Percentiles rank a stretch among this genome's conserved stretches.
phyloP scores from a whole-genome alignment of 108 stramenopile species.

The Stephanodiscus minutulus region DNA sequence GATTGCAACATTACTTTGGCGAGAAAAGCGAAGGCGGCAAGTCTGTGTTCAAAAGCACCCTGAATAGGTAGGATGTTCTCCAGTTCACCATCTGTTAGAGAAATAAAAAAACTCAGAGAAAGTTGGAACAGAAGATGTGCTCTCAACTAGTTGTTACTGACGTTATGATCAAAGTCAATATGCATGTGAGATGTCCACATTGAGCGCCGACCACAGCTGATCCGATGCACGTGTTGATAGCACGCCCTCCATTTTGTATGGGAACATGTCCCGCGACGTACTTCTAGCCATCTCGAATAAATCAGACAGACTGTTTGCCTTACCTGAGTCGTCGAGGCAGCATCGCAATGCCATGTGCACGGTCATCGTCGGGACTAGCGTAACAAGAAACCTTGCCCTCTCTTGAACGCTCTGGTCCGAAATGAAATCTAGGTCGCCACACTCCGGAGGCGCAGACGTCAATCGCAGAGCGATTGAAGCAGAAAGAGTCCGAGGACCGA shows the following conservation, averaged over 20 bases:
- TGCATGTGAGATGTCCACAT: slow-evolving; percentile 13
- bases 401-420: slow-evolving; percentile 40
- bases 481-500: slow-evolving; percentile 47
- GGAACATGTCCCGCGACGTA: slow-evolving; percentile 25
- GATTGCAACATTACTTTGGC: slow-evolving; percentile 38
- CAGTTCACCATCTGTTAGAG: too few species aligned
- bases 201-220: slow-evolving; percentile 9
- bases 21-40: slow-evolving; percentile 14
- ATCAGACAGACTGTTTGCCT: slow-evolving; percentile 19
- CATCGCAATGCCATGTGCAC: slow-evolving; percentile 43
- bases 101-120: too few species aligned
- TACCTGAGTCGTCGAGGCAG: background rate
- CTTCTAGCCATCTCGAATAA: slow-evolving; percentile 26
- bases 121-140: too few species aligned
- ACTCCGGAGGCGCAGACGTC: background rate
- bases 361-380: slow-evolving; percentile 50
- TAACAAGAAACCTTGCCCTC: slow-evolving; percentile 48
- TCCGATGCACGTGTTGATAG: background rate
- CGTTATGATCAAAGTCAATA: background rate
- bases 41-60: background rate
- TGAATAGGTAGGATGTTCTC: background rate
- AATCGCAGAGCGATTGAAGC: slow-evolving; percentile 45
- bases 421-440: slow-evolving; percentile 5
- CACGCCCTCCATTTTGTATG: slow-evolving; percentile 9
- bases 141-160: too few species aligned